Evolutionary conservation across 2,329 filamentous ascomycete species (phyloP), one percentile per base, ranked within the genome.

Genomic region (Hortaea werneckii): DNA sequence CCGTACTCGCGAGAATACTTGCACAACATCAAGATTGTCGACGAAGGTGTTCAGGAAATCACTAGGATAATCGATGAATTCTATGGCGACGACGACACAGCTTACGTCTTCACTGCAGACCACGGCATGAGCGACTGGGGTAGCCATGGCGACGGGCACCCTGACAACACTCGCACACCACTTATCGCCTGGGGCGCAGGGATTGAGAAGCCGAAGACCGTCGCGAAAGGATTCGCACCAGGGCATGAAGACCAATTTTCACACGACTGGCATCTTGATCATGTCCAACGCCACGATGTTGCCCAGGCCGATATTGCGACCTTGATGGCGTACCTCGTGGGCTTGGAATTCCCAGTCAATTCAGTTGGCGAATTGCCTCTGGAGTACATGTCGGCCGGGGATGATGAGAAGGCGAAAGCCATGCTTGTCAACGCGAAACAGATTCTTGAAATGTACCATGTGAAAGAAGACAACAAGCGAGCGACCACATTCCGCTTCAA

Each of bases 121-220:
- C 92, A 98, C 65, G 92, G 92, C 12, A 98, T 98, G 92, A 96
- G 87, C 60, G 92, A 98, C 66, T 95, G 85, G 83, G 92, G 94
- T n/a, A 96, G 89, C 57, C 94, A 98, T 64, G 94, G 94, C 34
- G 92, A 98, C 64, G 92, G 92, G 6, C 89, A 98, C 66, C 92
- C 92, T 0, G 86, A 98, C 65, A 98, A 96, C 59, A 98, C 92
- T 3, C 79, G 92, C 42, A 98, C 92, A 0, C 92, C 92, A 1
- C 71, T 98, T 29, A 86, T 98, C 54, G 82, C 78, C 2, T 98
- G 92, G 92, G 92, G 92, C 8, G 87, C 92, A 44, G 92, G 92
- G 6, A 79, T 96, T 35, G 87, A 88, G 3, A 76, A 77, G 52
- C 92, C 92, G 1, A 70, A 80, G 41, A 67, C 63, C 5, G 67